Base-by-base conservation (phyloP, 805 yeast genomes). In the Teunomyces atbi region DNA sequence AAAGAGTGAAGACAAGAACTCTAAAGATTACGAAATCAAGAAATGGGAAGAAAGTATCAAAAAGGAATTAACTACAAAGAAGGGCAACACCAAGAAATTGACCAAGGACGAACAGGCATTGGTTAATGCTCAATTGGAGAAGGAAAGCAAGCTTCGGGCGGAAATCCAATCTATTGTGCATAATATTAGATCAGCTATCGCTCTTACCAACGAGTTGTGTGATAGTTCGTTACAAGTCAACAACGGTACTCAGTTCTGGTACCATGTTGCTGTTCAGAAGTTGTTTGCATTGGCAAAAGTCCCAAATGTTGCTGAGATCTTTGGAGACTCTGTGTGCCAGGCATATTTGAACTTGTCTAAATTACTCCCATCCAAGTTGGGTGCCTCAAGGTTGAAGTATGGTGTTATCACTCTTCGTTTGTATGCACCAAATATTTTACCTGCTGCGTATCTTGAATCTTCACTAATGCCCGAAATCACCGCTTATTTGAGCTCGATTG, bases 41-140 rank as follows among this genome's bases (percentile, higher is more conserved):
- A 82, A 88, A 62, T 92, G 98, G 98, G 99, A 94, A 60, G 90
- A 84, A 54, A 78, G 79, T 43, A 77, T 94, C 27, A 81, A 92
- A 56, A 81, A 82, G 51, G 92, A 89, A 58, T 72, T 90, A 30
- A 83, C 85, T 1, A 73, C 74, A 44, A 82, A 82, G 61, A 74
- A 77, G 51, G 54, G 43, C 2, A 54, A 60, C n/a, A 58, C 59
- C 7, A 83, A 77, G 64, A 86, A 86, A 58, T 69, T 84, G 34
- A 76, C 95, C 2, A 84, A 82, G 52, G 97, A 91, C 58, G 96
- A 94, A 49, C 86, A 81, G 50, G 69, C 59, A 0, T 60, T 78
- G 44, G 83, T 87, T 1, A 77, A 77, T 38, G 80, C 77, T 39
- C 92, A 89, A 58, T 54, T 90, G 16, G 69, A 63, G 0, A 76